Evolutionary conservation across 78 protist genomes (phyloP).

Genomic region (Pigoraptor vietnamica): DNA sequence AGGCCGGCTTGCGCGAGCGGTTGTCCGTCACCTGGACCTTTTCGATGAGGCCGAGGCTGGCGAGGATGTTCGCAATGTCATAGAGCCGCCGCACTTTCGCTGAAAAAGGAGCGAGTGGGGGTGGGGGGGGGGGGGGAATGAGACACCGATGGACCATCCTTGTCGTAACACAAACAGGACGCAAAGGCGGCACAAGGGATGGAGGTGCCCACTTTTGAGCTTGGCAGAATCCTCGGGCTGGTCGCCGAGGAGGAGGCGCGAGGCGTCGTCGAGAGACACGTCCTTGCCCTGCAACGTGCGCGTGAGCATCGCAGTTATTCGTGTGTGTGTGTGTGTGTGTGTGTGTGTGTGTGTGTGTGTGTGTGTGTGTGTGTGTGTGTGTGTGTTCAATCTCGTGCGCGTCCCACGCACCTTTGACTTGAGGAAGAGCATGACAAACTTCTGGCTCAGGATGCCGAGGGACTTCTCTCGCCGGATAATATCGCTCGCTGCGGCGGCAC

Average conservation of each 20-base stretch:
- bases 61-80: conserved; percentile 21
- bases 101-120: background rate
- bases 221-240: background rate
- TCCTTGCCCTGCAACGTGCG: background rate
- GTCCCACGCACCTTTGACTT: background rate
- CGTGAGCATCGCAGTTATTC: no score
- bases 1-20: background rate
- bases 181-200: background rate
- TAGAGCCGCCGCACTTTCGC: conserved; percentile 10
- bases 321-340: no score
- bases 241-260: background rate
- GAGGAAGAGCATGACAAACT: background rate
- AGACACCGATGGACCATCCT: no score
- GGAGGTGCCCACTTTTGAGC: background rate
- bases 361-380: no score
- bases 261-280: background rate
- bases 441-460: background rate
- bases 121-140: background rate
- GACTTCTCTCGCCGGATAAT: background rate
- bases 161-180: background rate
- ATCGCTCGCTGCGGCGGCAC: background rate
- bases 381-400: no score
- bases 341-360: no score
- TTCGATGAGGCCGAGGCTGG: background rate
- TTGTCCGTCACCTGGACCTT: background rate